Evolutionary conservation across 2,329 filamentous ascomycete species (phyloP).

Genomic region (Hirsutella thompsonii): DNA sequence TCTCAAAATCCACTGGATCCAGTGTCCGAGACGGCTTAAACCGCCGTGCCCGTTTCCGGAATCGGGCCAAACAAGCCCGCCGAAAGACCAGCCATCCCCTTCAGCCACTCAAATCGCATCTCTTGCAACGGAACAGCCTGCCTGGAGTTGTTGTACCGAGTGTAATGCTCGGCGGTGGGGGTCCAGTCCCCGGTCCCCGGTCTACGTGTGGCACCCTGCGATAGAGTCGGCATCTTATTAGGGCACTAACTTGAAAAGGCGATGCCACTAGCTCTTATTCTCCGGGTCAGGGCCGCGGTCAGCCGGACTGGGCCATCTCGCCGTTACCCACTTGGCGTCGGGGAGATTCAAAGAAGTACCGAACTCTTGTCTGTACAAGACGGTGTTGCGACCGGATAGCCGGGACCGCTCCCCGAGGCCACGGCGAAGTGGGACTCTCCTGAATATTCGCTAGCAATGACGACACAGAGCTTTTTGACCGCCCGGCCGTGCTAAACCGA

Average conservation of each 20-base stretch:
- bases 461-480: background rate
- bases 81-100: slow-evolving; percentile 5
- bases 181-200: too few relatives aligned
- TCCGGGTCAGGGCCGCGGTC: slow-evolving; percentile 2
- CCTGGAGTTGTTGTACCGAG: too few relatives aligned
- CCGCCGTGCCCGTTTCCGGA: slow-evolving; percentile 1
- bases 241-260: background rate
- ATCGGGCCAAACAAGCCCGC: slow-evolving; percentile 8
- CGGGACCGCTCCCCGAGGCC: slow-evolving; percentile 3
- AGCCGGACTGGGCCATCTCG: slow-evolving; percentile 2
- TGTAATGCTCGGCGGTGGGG: too few relatives aligned
- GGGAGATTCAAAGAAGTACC: slow-evolving; percentile 10
- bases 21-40: background rate
- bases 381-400: slow-evolving; percentile 5
- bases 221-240: background rate
- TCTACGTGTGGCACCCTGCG: slow-evolving; percentile 4
- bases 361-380: too few relatives aligned
- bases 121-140: too few relatives aligned
- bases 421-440: background rate
- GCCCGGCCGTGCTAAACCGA: background rate
- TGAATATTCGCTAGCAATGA: background rate
- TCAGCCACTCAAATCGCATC: too few relatives aligned
- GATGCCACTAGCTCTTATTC: slow-evolving; percentile 3
- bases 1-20: too few relatives aligned
- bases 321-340: slow-evolving; percentile 2